A percentile compares a stretch with the other conserved stretches of the same genome.
These are phyloP conservation scores for Neofusicoccum ribis DNA, from an alignment of 2,329 filamentous ascomycete species.

Conservation along the genomic window DNA sequence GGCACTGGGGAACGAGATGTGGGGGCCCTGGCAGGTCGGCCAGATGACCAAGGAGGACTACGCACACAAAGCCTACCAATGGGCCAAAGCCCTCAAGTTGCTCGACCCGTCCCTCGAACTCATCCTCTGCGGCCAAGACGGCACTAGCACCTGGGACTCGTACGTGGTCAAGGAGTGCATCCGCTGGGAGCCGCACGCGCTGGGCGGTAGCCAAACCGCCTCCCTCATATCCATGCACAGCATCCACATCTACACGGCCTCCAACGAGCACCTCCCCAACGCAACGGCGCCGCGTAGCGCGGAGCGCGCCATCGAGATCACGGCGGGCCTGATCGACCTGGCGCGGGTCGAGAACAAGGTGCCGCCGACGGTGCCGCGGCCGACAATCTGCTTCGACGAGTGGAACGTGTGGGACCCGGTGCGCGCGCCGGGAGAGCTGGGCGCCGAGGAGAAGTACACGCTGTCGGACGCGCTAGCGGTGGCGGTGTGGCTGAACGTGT, in stretches of 20 bases:
- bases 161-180: constrained; percentile 71
- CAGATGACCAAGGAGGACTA: constrained; percentile 71
- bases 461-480: constrained; percentile 76
- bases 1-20: constrained; percentile 77
- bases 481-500: constrained; percentile 72
- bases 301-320: constrained; percentile 72
- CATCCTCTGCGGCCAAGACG: constrained; percentile 74
- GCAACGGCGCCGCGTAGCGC: constrained; percentile 63
- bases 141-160: constrained; percentile 69
- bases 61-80: constrained; percentile 67
- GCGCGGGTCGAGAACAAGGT: constrained; percentile 69
- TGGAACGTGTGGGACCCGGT: constrained; percentile 82
- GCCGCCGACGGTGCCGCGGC: constrained; percentile 59
- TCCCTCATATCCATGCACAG: constrained; percentile 74
- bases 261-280: constrained; percentile 43
- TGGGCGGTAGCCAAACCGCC: constrained; percentile 49
- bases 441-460: constrained; percentile 73
- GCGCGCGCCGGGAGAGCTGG: constrained; percentile 68
- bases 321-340: constrained; percentile 68
- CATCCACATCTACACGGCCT: constrained; percentile 75
- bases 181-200: constrained; percentile 50
- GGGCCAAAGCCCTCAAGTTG: constrained; percentile 72
- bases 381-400: constrained; percentile 78
- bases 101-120: constrained; percentile 68
- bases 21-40: constrained; percentile 67